Conservation (phyloP, 495 filamentous ascomycete species). For the Bacidia gigantensis region DNA sequence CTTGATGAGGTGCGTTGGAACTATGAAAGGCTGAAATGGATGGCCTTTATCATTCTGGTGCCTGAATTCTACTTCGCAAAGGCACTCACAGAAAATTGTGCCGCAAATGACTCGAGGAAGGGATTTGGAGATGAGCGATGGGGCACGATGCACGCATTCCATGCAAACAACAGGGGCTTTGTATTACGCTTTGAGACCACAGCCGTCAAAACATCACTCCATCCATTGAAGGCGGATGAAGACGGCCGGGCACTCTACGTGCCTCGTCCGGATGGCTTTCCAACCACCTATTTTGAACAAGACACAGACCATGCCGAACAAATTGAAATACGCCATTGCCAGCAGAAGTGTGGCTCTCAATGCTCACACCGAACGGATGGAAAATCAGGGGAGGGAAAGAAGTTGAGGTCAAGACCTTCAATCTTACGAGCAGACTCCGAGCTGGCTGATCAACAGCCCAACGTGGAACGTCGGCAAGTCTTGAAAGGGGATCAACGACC, state of each 20-base stretch:
- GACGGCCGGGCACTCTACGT: neutral
- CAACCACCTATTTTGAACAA: constrained; percentile 4
- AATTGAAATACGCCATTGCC: constrained; percentile 5
- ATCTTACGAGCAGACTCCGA: neutral
- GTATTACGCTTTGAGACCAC: constrained; percentile 4
- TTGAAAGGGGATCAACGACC: neutral
- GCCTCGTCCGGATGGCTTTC: constrained; percentile 1
- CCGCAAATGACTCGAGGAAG: constrained; percentile 4
- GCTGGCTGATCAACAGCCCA: neutral
- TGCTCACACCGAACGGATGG: neutral
- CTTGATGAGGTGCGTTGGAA: constrained; percentile 3
- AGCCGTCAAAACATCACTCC: constrained; percentile 5
- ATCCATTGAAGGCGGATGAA: neutral
- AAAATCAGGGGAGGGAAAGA: neutral
- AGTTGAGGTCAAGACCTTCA: neutral
- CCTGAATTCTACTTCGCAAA: constrained; percentile 6
- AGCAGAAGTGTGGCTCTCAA: neutral
- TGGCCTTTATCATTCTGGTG: neutral
- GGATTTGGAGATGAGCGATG: constrained; percentile 1
- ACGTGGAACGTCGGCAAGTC: neutral
- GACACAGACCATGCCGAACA: constrained; percentile 3
- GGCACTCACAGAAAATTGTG: constrained; percentile 1
- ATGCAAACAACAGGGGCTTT: constrained; percentile 7
- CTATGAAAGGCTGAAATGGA: constrained; percentile 7
- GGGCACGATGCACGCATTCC: constrained; percentile 6